Percentiles rank a stretch among this genome's conserved stretches.
These are phyloP conservation scores for Leccinellum luteum DNA, from an alignment of 768 basidiomycete species.

Conservation along the genomic window DNA sequence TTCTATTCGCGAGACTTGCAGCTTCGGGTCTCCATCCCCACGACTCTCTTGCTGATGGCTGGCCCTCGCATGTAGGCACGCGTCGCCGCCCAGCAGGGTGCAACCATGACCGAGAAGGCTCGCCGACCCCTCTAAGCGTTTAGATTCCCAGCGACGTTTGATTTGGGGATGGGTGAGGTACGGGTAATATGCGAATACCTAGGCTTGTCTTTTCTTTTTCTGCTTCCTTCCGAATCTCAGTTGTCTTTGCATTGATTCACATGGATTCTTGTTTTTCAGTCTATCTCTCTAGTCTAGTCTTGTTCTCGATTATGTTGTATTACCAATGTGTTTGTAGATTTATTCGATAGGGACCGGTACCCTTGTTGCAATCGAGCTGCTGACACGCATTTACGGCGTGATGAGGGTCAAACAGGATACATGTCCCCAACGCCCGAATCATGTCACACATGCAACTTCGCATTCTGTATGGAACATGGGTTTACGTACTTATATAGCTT, in stretches of 20 bases:
- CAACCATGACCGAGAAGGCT: slow-evolving; percentile 31
- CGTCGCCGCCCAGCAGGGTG: slow-evolving; percentile 13
- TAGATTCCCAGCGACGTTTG: neutral
- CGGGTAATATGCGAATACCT: neutral
- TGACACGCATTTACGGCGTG: neutral
- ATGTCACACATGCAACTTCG: no score
- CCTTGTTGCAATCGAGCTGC: slow-evolving; percentile 7
- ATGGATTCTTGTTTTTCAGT: slow-evolving; percentile 15
- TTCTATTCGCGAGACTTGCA: neutral
- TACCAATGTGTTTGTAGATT: slow-evolving; percentile 14
- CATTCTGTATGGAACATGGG: no score
- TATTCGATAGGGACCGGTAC: slow-evolving; percentile 23
- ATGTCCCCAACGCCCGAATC: no score
- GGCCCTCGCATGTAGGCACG: slow-evolving; percentile 12
- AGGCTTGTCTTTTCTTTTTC: neutral
- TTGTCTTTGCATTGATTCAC: slow-evolving; percentile 17
- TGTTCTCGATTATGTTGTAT: slow-evolving; percentile 7
- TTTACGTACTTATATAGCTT: no score
- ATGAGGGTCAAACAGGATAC: neutral
- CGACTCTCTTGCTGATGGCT: neutral
- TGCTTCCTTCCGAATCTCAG: slow-evolving; percentile 4
- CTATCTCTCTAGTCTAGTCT: slow-evolving; percentile 4
- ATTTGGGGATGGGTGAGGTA: neutral
- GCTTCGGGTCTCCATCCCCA: slow-evolving; percentile 11
- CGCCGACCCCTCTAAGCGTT: slow-evolving; percentile 23